Evolutionary conservation across 441 rosid species (phyloP).

Genomic region (Populus hybrid): DNA sequence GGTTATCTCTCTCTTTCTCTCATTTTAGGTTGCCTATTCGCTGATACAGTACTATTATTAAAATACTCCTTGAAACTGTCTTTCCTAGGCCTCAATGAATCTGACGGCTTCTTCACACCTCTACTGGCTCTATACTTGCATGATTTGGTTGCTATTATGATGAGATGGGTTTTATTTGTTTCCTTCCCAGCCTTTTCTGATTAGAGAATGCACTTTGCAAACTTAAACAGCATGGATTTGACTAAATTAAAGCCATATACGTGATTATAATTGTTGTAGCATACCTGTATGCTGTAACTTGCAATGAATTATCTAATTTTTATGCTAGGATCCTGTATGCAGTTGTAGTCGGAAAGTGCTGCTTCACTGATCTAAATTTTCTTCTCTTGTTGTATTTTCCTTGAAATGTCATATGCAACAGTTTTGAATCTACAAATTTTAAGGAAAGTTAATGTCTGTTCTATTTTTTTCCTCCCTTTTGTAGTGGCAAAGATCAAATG

Average conservation of each 20-base stretch:
- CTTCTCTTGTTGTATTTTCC: not conserved
- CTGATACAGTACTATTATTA: not conserved
- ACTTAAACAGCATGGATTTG: not conserved
- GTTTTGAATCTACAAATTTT: not conserved
- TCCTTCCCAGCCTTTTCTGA: not conserved
- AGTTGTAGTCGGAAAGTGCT: not conserved
- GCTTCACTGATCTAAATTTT: not conserved
- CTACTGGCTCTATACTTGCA: not conserved
- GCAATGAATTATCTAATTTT: not conserved
- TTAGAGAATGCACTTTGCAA: not conserved
- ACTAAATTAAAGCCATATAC: not conserved
- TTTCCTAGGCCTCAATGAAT: not conserved
- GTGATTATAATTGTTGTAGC: not conserved
- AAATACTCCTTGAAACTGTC: not conserved
- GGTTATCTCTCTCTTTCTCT: not conserved
- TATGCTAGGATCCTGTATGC: not conserved
- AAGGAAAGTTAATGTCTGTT: not conserved
- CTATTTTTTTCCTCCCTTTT: not conserved
- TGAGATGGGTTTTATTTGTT: not conserved
- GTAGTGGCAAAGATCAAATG: constrained; percentile 70
- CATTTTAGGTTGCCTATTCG: not conserved
- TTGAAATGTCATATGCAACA: not conserved
- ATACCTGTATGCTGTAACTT: not conserved
- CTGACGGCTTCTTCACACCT: not conserved
- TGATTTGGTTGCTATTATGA: not conserved